Evolutionary conservation across 805 yeast genomes (phyloP), one percentile per base, ranked within the genome.

Genomic region (Candida insectorum): DNA sequence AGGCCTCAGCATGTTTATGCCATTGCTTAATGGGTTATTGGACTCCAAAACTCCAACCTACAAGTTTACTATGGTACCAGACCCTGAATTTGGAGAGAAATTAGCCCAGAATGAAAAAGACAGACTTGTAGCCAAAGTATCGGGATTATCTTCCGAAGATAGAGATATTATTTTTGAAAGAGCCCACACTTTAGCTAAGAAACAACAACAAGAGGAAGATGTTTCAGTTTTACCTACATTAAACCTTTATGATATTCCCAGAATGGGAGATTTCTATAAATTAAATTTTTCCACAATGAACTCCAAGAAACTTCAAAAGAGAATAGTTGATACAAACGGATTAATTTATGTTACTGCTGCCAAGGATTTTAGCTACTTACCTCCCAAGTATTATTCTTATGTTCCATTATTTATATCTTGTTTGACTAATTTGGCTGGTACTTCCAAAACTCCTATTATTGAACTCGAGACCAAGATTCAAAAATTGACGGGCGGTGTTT

Each of bases 381-480:
- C 95, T 9, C 44, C 60, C 3, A 76, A 77, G 5, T 64, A 85
- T 29, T 71, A 81, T 34, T 79, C 81, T 23, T 88, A 75, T 44
- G 54, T 93, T 40, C 85, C 96, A 0, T 55, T 93, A 28, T 93
- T 85, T 60, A 66, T 82, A 7, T 83, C 81, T 18, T 82, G 95
- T 29, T 63, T 93, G 40, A 83, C 95, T 3, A 86, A 81, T 52
- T 67, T 93, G 42, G 70, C 71, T 0, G 98, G 98, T n/a, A 91
- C 98, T 1, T 54, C 64, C 6, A 49, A 58, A 6, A 79, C 81
- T 38, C 54, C 81, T 0, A 85, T 85, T 74, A 84, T 86, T 15
- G 82, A 80, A 23, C 71, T 93, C 37, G 97, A 91, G 51, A 88
- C 89, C 45, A 78, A 80, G 28, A 88, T 93, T 45, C 85, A 82